Evolutionary conservation across 2,329 filamentous ascomycete genomes (phyloP), one percentile per base, ranked within the genome.

Genomic region (Aureobasidium namibiae): DNA sequence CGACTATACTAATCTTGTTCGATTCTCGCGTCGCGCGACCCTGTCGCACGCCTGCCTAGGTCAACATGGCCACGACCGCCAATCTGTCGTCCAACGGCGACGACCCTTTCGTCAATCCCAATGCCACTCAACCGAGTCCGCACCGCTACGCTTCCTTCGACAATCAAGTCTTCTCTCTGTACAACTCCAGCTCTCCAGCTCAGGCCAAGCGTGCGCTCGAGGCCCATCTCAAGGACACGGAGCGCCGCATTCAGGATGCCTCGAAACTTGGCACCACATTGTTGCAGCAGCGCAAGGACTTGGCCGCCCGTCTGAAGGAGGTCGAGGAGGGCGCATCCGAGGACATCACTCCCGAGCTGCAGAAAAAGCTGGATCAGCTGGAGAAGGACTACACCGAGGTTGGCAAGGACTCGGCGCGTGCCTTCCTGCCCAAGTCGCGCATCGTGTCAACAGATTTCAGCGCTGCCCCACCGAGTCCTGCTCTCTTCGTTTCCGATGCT

Each of bases 371-470:
- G 56, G 80, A 84, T 14, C 91, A 95, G 63, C 85, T 99, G 61
- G 94, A 99, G 73, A 89, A 85, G 72, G 94, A 99, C 69, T 97
- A 95, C 76, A 92, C 95, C 71, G 92, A 96, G 69, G 86, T 97
- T 48, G 91, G 92, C 13, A 82, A 88, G 63, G 92, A 97, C 71
- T 94, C 89, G 49, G 90, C 92, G 44, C 83, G 92, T 64, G 91
- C 90, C 2, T 92, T 96, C 70, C 76, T 97, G 34, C 94, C 94
- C 66, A 91, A 91, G 72, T 78, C 82, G 10, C 83, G 90, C 67
- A 83, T 90, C 23, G 71, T 73, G 62, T 66, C 65, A 61, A 58
- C 66, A 63, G 42, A 65, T 56, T 50, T 61, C 36, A 46, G 59
- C 38, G 33, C 21, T 13, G 60, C 56, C n/a, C 50, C 53, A 1